Evolutionary conservation across 768 basidiomycete genomes (phyloP), one percentile per base, ranked within the genome.

Genomic region (Leucosporidium scottii): DNA sequence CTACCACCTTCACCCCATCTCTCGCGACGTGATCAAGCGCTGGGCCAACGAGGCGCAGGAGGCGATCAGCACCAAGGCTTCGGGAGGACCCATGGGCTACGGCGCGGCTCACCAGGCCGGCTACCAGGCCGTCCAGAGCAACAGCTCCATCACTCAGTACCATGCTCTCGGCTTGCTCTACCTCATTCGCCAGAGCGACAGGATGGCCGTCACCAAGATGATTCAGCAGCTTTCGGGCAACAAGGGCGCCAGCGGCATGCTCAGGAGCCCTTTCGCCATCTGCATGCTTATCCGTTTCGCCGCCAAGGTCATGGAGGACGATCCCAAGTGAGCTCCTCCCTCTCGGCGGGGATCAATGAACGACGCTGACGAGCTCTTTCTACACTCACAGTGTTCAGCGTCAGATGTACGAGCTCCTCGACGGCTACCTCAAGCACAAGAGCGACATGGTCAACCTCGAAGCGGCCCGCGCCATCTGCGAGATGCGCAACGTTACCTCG

Each of bases 361-460:
- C 4, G 51, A 23, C 9, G 53, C 50, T 51, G 51, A 66, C 25
- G 10, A 34, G 34, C 34, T 34, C 34, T 23, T 2, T 34, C 57
- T 53, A 59, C 25, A 12, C 61, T 25, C 31, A 1, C 73, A 99
- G 94, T 76, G 82, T 93, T 30, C 92, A 94, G 78, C 86, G 84
- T 69, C 92, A 90, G 75, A 94, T 97, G 84, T 82, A 91, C 61
- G 96, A 98, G 71, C 83, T 96, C 53, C 82, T 98, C 48, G 96
- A 98, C 77, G 87, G 89, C 44, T 93, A 93, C 87, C 81, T 98
- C 67, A 86, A 93, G 66, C 96, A 99, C 80, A 99, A 99, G 82
- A 96, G 92, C 74, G 96, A 99, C 78, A 99, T 97, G 94, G 96
- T 99, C 76, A 98, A 98, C 80, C 90, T 93, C 69, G 96, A 99